A percentile compares a stretch with the other conserved stretches of the same genome.
phyloP scores from a whole-genome alignment of 768 basidiomycete species.

The Tubosaeta brunneosetosa region DNA sequence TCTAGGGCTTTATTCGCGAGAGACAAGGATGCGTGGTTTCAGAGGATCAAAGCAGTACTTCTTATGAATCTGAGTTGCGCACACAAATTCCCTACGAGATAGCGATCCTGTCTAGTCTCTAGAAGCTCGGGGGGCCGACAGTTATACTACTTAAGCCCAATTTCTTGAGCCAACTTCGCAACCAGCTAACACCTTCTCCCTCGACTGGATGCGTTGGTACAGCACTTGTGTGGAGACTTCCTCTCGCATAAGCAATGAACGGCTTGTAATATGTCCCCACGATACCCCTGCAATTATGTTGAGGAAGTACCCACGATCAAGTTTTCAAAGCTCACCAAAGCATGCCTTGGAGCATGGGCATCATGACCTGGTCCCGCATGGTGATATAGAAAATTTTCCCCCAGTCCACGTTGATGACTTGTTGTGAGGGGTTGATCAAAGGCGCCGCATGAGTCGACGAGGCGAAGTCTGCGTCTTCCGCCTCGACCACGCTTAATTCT shows the following conservation, averaged over 20 bases:
- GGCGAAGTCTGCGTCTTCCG: slow-evolving; percentile 18
- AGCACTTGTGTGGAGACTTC: slow-evolving; percentile 12
- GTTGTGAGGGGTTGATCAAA: slow-evolving; percentile 28
- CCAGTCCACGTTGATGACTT: slow-evolving; percentile 51
- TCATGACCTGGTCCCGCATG: slow-evolving; percentile 61
- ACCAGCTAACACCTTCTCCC: slow-evolving; percentile 29
- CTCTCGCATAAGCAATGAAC: slow-evolving; percentile 22
- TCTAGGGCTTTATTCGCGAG: too few relatives aligned
- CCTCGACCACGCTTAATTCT: slow-evolving; percentile 6
- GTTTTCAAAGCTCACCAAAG: slow-evolving; percentile 47
- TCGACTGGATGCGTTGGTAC: slow-evolving; percentile 16
- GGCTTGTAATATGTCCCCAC: slow-evolving; percentile 31
- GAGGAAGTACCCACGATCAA: background rate
- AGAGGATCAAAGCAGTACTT: too few relatives aligned
- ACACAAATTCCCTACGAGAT: background rate
- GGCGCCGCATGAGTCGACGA: slow-evolving; percentile 26
- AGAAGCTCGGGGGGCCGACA: slow-evolving; percentile 23
- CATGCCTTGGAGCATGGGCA: slow-evolving; percentile 62
- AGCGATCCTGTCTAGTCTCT: background rate
- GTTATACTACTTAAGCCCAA: slow-evolving; percentile 28
- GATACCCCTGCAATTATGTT: slow-evolving; percentile 22
- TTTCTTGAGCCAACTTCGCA: slow-evolving; percentile 27
- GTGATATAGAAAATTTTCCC: slow-evolving; percentile 57
- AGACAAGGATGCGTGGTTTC: too few relatives aligned
- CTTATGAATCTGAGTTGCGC: too few relatives aligned